Evolutionary conservation across 805 yeast species (phyloP), one percentile per base, ranked within the genome.

Genomic region (Blastobotrys americana): DNA sequence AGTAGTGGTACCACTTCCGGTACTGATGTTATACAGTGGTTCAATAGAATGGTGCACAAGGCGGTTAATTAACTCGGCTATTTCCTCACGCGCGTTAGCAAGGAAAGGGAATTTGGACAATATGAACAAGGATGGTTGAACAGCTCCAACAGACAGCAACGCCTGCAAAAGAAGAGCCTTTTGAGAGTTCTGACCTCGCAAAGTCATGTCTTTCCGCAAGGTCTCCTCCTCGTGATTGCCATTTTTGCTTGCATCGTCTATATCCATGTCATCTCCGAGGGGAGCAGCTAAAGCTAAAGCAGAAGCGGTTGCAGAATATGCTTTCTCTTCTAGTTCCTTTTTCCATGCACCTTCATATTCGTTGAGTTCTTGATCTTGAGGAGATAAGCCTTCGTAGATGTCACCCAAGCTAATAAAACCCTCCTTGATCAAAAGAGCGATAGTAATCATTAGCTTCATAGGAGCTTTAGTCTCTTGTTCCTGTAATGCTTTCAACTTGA

Each of bases 261-360:
- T n/a, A n/a, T n/a, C n/a, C n/a, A n/a, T n/a, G 16, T 77, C 84
- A 33, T 77, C 79, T 3, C 72, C 69, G 33, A 89, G 67, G 0
- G 96, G 95, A 6, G 93, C 93, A 4, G 96, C 96, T 53, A 88
- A 60, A 0, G 97, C 93, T 40, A 89, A 65, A 0, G 95, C 95
- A 49, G 82, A 84, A 0, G 85, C 82, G 19, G 76, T 72, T 0
- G 89, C 82, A 49, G 70, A 68, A 54, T 71, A 69, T 0, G 84
- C 76, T 46, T 77, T 73, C 9, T 76, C 76, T 13, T 79, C 78
- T 45, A 75, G 57, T 6, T 71, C 67, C 23, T 66, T 64, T 31
- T 74, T 71, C 57, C 77, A 73, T 3, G 59, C 56, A 1, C 63
- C 64, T 33, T 77, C 72, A 22, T 78, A 64, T 6, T 55, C 54